Conservation (phyloP, 1,139 yeast species). For the Kodamaea fungicola region DNA sequence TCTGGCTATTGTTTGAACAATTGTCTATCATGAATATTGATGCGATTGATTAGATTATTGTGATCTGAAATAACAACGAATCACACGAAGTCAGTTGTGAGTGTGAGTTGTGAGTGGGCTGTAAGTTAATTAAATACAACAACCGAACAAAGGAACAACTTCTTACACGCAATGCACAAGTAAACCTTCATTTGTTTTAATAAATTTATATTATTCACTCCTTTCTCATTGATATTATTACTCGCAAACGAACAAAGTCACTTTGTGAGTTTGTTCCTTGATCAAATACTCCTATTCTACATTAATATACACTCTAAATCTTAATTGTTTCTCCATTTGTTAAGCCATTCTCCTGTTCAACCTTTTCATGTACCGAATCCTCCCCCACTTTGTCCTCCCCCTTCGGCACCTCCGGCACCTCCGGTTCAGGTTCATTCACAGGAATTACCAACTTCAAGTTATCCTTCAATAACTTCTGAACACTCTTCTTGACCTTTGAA, state of each 20-base stretch:
- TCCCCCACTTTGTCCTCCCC: conserved; percentile 2
- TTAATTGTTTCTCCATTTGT: not conserved
- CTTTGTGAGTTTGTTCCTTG: no score
- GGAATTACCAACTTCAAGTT: conserved; percentile 19
- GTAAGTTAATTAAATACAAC: no score
- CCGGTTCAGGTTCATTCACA: conserved; percentile 9
- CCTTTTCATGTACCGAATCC: conserved; percentile 1
- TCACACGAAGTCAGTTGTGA: no score
- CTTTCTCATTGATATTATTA: not conserved
- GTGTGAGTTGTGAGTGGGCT: no score
- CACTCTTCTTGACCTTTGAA: conserved; percentile 17
- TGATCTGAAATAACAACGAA: no score
- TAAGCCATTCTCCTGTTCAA: conserved; percentile 1
- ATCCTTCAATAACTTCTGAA: conserved; percentile 21
- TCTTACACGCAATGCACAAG: no score
- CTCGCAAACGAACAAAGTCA: no score
- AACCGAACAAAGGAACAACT: no score
- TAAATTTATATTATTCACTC: not conserved
- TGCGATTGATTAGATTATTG: no score
- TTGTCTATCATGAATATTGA: no score
- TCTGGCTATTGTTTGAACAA: no score
- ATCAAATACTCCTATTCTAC: no score
- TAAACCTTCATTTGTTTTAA: not conserved
- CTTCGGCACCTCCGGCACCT: conserved; percentile 8
- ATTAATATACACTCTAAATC: not conserved